Conservation (phyloP, 116 monocot genomes). For the Dioscorea cayenensis region DNA sequence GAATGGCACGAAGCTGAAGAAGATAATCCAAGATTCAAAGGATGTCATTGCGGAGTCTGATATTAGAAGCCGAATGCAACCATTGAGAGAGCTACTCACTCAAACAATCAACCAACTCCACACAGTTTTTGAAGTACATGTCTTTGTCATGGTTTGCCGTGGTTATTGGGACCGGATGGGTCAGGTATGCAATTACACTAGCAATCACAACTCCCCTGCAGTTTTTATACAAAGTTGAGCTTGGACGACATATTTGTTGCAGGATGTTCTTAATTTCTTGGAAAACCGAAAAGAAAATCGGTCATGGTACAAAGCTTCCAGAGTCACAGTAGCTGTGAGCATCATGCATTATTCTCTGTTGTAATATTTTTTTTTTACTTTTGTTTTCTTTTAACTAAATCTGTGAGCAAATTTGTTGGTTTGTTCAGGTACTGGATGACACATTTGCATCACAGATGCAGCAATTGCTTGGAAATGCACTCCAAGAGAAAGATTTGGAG, state of each 20-base stretch:
- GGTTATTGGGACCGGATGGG: constrained; percentile 97
- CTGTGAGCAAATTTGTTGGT: not conserved
- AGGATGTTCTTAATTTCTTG: constrained; percentile 92
- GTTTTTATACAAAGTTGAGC: not conserved
- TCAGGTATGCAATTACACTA: constrained; percentile 40
- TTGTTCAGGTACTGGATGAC: constrained; percentile 76
- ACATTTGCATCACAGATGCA: constrained; percentile 98
- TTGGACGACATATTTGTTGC: constrained; percentile 1
- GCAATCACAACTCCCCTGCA: not conserved
- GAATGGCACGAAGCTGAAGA: constrained; percentile 76
- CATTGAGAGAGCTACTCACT: constrained; percentile 69
- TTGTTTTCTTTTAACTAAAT: not conserved
- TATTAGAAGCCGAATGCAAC: constrained; percentile 80
- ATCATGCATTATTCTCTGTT: not conserved
- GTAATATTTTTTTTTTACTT: not conserved
- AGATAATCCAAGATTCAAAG: constrained; percentile 88
- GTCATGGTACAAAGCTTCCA: constrained; percentile 78
- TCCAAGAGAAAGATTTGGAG: constrained; percentile 76
- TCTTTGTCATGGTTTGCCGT: constrained; percentile 78
- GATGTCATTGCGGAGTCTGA: constrained; percentile 73
- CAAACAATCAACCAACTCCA: constrained; percentile 71
- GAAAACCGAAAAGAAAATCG: constrained; percentile 88
- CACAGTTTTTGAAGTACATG: constrained; percentile 55
- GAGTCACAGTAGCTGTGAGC: constrained; percentile 80
- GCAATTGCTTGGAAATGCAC: constrained; percentile 77